Conservation (phyloP, 116 monocot genomes). For the Thalassia testudinum region DNA sequence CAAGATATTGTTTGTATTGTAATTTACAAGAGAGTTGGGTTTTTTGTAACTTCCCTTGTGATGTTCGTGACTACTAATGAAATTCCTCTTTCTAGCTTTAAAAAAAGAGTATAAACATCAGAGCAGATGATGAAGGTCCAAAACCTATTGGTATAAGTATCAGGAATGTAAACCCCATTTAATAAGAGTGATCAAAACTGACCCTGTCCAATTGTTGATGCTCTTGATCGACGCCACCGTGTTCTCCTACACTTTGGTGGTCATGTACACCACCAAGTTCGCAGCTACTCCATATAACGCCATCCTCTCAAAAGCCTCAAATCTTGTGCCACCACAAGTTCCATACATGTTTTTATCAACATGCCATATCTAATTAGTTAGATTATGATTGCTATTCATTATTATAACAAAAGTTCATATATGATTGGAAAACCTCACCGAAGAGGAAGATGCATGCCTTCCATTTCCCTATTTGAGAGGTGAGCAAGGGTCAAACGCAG, state of each 20-base stretch:
- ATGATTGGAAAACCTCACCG: too few species aligned
- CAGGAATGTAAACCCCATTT: slow-evolving; percentile 62
- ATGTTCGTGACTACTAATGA: too few species aligned
- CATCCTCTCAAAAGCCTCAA: slow-evolving; percentile 72
- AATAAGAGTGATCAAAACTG: slow-evolving; percentile 67
- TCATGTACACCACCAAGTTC: slow-evolving; percentile 55
- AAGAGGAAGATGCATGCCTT: slow-evolving; percentile 47
- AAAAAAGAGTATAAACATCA: slow-evolving; percentile 27
- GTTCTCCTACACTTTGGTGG: slow-evolving; percentile 40
- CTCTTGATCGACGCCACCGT: slow-evolving; percentile 50
- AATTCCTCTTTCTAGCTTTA: too few species aligned
- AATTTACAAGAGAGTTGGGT: too few species aligned
- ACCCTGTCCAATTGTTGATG: slow-evolving; percentile 66
- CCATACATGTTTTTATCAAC: neutral
- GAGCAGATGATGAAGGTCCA: slow-evolving; percentile 67
- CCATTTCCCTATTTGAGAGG: slow-evolving; percentile 36
- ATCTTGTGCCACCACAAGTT: too few species aligned
- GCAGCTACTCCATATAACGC: slow-evolving; percentile 65
- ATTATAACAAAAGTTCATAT: too few species aligned
- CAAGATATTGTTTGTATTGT: too few species aligned
- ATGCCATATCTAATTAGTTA: too few species aligned
- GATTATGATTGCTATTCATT: too few species aligned
- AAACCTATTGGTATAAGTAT: slow-evolving; percentile 51
- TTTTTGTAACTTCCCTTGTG: too few species aligned
- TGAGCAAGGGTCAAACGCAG: slow-evolving; percentile 22